Evolutionary conservation across 1,284 basidiomycete species (phyloP), one percentile per base, ranked within the genome.

Genomic region (Uromyces viciae-fabae): DNA sequence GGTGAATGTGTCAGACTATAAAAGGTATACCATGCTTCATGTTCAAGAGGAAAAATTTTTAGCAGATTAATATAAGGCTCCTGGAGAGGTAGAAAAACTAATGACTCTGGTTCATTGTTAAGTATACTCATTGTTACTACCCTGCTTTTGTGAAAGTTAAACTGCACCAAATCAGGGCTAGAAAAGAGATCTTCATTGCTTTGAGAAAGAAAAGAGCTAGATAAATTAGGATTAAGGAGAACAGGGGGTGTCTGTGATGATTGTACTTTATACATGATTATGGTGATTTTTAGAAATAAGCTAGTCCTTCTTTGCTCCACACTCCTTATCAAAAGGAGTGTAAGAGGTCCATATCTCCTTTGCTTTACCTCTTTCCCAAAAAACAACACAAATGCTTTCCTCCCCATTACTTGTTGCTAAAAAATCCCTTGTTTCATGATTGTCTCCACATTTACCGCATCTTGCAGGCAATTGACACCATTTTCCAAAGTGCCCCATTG

Each of bases 141-240:
- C 36, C 28, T 17, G 25, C 68, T 71, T 15, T 71, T 71, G 28
- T 71, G 68, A 31, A 22, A 71, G 28, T 71, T 71, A 40, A 71
- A 52, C 14, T 71, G 68, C 38, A 68, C 64, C n/a, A n/a, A n/a
- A 68, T 42, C 31, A 25, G 38, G 3, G 38, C 38, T 14, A 42
- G 64, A 28, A 19, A 43, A 42, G 42, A 64, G 7, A 22, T 64
- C 25, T 64, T 38, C 62, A 64, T 64, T 64, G 11, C 31, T 15
- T 38, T 9, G 46, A n/a, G 46, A 22, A 40, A 25, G 31, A 19
- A 42, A 40, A 1, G 17, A 22, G 25, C 58, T 64, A 64, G 36
- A 33, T 64, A 64, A 5, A 64, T 38, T n/a, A 17, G 11, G 14
- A 40, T 28, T 38, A 64, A 33, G 36, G 25, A 11, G 25, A 38